Evolutionary conservation across 257 asterid genomes (phyloP).

Genomic region (Gentiana straminea): DNA sequence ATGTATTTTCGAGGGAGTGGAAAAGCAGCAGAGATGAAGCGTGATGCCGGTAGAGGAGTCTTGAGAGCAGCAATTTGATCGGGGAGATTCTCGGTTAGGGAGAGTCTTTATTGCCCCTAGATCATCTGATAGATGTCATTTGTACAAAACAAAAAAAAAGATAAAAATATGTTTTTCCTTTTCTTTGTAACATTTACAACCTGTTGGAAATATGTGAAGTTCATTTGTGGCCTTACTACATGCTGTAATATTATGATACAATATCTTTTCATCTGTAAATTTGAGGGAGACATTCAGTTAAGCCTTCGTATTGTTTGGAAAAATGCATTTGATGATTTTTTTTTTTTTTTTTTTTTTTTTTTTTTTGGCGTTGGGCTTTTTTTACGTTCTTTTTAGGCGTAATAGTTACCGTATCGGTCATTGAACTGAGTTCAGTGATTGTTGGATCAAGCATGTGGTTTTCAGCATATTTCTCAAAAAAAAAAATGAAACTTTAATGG

Average conservation of each 20-base stretch:
- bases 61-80: conserved; percentile 31
- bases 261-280: conserved; percentile 8
- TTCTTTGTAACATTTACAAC: not conserved
- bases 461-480: too few relatives aligned
- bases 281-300: not conserved
- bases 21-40: conserved; percentile 42
- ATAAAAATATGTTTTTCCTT: not conserved
- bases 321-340: too few relatives aligned
- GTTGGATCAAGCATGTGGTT: not conserved
- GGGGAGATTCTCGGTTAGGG: not conserved
- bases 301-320: not conserved
- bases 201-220: not conserved
- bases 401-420: too few relatives aligned
- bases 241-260: not conserved
- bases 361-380: too few relatives aligned
- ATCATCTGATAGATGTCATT: not conserved
- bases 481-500: too few relatives aligned
- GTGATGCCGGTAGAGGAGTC: conserved; percentile 43
- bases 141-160: too few relatives aligned
- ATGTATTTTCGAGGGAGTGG: conserved; percentile 55
- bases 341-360: too few relatives aligned
- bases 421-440: not conserved
- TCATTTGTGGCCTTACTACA: not conserved
- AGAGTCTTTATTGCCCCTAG: not conserved
- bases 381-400: too few relatives aligned